phyloP scores from a whole-genome alignment of 495 filamentous ascomycete genomes.

The Immersiella caudata region DNA sequence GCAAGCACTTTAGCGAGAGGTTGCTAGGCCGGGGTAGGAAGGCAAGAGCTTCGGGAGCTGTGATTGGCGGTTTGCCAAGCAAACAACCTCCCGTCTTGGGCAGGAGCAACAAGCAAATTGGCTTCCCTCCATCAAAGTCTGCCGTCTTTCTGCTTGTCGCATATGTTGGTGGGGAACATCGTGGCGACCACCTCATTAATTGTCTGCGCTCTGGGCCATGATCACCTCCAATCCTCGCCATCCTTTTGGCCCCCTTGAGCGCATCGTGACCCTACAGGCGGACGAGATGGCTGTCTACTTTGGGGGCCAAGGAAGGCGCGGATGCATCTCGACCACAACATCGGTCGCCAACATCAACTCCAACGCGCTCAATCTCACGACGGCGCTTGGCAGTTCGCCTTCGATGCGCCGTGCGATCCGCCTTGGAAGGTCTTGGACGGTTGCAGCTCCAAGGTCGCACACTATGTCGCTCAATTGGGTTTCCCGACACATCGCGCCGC shows the following conservation, averaged over 20 bases:
- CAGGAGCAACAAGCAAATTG: conserved; percentile 18
- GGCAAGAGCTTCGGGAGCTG: background rate
- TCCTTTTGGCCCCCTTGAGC: background rate
- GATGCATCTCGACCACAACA: background rate
- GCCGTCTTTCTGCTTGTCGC: background rate
- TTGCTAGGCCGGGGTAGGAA: conserved; percentile 3
- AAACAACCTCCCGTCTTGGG: conserved; percentile 21
- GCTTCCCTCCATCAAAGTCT: conserved; percentile 11
- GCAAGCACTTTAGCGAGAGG: background rate
- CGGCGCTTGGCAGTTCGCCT: background rate
- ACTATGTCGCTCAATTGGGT: background rate
- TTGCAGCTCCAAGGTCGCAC: background rate
- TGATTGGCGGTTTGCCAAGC: background rate
- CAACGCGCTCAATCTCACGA: background rate
- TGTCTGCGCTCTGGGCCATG: background rate
- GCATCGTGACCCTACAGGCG: background rate
- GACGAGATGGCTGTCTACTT: background rate
- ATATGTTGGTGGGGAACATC: background rate
- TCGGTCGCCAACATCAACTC: background rate
- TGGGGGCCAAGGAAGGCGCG: background rate
- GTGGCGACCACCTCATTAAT: background rate
- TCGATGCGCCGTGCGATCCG: background rate
- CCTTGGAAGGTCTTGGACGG: background rate
- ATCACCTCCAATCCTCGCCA: background rate
- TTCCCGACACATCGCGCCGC: background rate